phyloP scores from a whole-genome alignment of 23 red algal genomes.

The Gracilariopsis chorda region DNA sequence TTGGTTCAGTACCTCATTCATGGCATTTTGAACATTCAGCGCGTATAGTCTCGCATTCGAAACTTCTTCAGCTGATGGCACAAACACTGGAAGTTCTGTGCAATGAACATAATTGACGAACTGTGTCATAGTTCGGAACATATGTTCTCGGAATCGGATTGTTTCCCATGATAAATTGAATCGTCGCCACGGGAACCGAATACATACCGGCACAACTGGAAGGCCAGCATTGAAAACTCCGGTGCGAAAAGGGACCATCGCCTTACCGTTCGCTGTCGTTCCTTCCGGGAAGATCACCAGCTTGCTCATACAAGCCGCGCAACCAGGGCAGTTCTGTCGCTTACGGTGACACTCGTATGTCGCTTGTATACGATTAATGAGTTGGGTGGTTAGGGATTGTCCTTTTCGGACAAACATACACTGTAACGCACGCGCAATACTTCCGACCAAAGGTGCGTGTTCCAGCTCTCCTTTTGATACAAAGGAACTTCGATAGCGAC shows the following conservation, averaged over 20 bases:
- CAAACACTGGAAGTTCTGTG: constrained; percentile 54
- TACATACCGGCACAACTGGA: constrained; percentile 75
- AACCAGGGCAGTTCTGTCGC: constrained; percentile 46
- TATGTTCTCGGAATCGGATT: constrained; percentile 70
- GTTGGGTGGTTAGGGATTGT: constrained; percentile 50
- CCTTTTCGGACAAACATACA: constrained; percentile 76
- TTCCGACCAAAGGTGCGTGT: constrained; percentile 56
- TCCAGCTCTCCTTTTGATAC: constrained; percentile 78
- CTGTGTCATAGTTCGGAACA: constrained; percentile 91
- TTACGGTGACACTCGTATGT: constrained; percentile 66
- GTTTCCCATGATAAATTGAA: constrained; percentile 88
- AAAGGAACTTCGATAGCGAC: constrained; percentile 65
- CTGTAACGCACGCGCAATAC: constrained; percentile 74
- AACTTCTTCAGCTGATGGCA: constrained; percentile 61
- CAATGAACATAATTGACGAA: constrained; percentile 65
- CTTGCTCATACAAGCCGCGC: constrained; percentile 55
- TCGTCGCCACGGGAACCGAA: constrained; percentile 69
- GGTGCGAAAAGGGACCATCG: constrained; percentile 81
- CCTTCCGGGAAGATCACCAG: constrained; percentile 90
- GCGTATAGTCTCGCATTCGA: constrained; percentile 63
- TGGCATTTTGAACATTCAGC: constrained; percentile 61
- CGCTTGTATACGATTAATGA: constrained; percentile 40
- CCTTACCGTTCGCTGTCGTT: constrained; percentile 82
- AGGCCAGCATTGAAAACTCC: constrained; percentile 83
- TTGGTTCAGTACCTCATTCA: constrained; percentile 48